Percentiles rank a stretch among this genome's conserved stretches.
Conservation (phyloP, 2,329 filamentous ascomycete genomes). For the Clonostachys rosea region DNA sequence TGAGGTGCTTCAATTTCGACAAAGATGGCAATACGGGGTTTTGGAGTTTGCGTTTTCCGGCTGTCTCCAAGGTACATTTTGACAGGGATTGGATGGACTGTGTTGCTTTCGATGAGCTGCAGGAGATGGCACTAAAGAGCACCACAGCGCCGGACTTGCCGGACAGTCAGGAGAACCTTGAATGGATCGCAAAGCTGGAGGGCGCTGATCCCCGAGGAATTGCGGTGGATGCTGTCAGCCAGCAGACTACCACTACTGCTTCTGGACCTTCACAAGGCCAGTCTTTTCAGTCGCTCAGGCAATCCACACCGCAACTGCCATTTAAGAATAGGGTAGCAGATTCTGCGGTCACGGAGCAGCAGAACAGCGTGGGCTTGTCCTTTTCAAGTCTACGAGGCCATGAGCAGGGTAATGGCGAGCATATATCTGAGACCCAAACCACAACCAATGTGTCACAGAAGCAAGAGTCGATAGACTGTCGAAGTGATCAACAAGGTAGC, state of each 20-base stretch:
- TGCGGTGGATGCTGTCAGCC: slow-evolving; percentile 36
- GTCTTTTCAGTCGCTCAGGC: slow-evolving; percentile 6
- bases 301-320: background rate
- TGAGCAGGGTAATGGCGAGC: no score
- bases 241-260: slow-evolving; percentile 33
- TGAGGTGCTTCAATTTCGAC: slow-evolving; percentile 77
- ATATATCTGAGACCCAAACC: no score
- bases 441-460: no score
- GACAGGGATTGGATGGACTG: slow-evolving; percentile 69
- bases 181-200: slow-evolving; percentile 60
- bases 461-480: no score
- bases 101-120: slow-evolving; percentile 65
- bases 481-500: no score
- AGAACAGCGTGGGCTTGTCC: background rate
- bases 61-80: slow-evolving; percentile 70
- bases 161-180: slow-evolving; percentile 54
- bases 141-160: slow-evolving; percentile 41
- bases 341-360: no score
- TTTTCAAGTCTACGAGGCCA: no score
- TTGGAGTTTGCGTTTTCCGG: slow-evolving; percentile 73
- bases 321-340: no score
- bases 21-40: slow-evolving; percentile 64
- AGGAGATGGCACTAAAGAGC: slow-evolving; percentile 58
- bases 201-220: slow-evolving; percentile 40
- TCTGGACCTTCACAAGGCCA: slow-evolving; percentile 23